These are phyloP conservation scores for Trifolium fragiferum DNA, from an alignment of 306 rosid genomes.

Conservation along the genomic window DNA sequence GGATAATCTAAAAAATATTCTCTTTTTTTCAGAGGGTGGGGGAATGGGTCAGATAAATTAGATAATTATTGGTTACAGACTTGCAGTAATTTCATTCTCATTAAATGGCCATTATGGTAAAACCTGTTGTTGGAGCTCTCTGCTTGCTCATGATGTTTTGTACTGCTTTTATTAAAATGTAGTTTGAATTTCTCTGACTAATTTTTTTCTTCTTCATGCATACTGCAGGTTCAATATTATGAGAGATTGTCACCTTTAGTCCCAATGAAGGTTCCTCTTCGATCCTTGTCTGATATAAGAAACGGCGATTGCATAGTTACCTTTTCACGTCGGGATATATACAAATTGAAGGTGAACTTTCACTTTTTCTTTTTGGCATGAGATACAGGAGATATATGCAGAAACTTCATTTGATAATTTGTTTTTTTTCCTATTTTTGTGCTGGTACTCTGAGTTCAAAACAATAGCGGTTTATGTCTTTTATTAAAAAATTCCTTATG, in stretches of 20 bases:
- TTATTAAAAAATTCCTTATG: neutral
- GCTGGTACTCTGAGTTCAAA: constrained; percentile 17
- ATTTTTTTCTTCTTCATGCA: constrained; percentile 21
- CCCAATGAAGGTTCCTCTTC: constrained; percentile 76
- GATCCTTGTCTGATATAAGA: constrained; percentile 69
- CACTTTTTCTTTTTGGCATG: neutral
- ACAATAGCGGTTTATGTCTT: constrained; percentile 6
- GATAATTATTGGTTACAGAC: neutral
- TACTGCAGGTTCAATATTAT: constrained; percentile 68
- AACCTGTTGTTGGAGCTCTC: constrained; percentile 20
- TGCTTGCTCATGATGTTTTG: constrained; percentile 34
- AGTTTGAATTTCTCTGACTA: constrained; percentile 29
- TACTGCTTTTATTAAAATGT: constrained; percentile 18
- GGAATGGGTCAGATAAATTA: neutral
- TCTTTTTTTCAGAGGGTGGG: neutral
- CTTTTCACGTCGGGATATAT: constrained; percentile 75
- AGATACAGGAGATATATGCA: constrained; percentile 2
- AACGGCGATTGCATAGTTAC: constrained; percentile 91
- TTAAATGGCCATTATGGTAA: constrained; percentile 34
- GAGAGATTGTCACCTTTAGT: constrained; percentile 90
- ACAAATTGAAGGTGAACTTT: constrained; percentile 70
- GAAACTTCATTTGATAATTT: constrained; percentile 4
- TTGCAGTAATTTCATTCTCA: constrained; percentile 12
- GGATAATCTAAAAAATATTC: neutral
- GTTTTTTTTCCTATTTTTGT: constrained; percentile 11